These are phyloP conservation scores for Fusarium torulosum DNA, from an alignment of 2,329 filamentous ascomycete species.

Conservation along the genomic window DNA sequence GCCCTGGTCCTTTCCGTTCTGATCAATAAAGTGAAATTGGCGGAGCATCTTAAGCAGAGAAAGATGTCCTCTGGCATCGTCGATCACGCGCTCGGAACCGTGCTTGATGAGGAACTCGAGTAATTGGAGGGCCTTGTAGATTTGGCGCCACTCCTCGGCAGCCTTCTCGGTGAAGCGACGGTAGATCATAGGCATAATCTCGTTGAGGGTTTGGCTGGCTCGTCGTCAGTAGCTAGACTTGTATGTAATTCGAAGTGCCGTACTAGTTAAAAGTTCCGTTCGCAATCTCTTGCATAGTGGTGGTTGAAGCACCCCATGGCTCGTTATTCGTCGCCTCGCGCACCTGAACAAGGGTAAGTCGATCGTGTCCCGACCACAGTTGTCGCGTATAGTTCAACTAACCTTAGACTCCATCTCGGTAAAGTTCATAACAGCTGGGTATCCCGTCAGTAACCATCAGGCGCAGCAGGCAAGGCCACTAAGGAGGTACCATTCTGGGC, in stretches of 20 bases:
- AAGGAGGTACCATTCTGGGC: slow-evolving; percentile 86
- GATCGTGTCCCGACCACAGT: slow-evolving; percentile 9
- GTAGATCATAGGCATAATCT: slow-evolving; percentile 99
- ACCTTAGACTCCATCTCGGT: slow-evolving; percentile 89
- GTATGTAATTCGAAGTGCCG: slow-evolving; percentile 53
- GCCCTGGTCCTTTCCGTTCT: slow-evolving; percentile 97
- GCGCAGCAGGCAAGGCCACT: slow-evolving; percentile 20
- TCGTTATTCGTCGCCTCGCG: slow-evolving; percentile 99
- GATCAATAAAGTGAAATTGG: slow-evolving; percentile 97
- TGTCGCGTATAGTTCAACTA: slow-evolving; percentile 33
- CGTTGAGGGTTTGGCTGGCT: slow-evolving; percentile 89
- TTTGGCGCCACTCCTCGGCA: slow-evolving; percentile 98
- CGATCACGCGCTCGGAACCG: slow-evolving; percentile 95
- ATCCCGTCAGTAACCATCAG: slow-evolving; percentile 48
- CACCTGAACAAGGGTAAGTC: slow-evolving; percentile 67
- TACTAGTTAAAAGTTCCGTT: slow-evolving; percentile 99
- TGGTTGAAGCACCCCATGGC: slow-evolving; percentile 90
- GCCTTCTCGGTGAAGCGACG: slow-evolving; percentile 98
- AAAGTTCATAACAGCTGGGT: slow-evolving; percentile 95
- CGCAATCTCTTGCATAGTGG: slow-evolving; percentile 96
- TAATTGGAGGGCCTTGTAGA: slow-evolving; percentile 97
- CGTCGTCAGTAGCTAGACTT: slow-evolving; percentile 36
- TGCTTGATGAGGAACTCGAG: slow-evolving; percentile 98
- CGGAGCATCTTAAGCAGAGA: slow-evolving; percentile 97
- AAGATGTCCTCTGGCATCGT: slow-evolving; percentile 94